Evolutionary conservation across 306 rosid genomes (phyloP).

Genomic region (Senna siamea): DNA sequence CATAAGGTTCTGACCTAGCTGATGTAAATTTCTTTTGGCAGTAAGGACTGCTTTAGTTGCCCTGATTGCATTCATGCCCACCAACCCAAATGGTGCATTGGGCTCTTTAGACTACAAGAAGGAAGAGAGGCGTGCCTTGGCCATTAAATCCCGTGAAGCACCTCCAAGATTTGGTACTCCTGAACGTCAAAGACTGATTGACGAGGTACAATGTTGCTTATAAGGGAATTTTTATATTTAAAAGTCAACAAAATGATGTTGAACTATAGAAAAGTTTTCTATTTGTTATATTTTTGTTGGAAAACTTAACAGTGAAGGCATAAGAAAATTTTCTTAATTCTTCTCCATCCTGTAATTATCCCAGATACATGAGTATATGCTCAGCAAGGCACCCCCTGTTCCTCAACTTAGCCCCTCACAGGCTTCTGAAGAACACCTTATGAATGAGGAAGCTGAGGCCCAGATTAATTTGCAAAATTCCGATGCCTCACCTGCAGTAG

Average conservation of each 20-base stretch:
- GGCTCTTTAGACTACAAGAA: conserved; percentile 93
- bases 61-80: conserved; percentile 95
- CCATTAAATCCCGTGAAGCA: conserved; percentile 82
- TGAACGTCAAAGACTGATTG: conserved; percentile 85
- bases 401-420: conserved; percentile 59
- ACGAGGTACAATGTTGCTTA: conserved; percentile 47
- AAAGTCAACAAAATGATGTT: too few relatives aligned
- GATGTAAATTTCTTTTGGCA: conserved; percentile 45
- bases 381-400: conserved; percentile 74
- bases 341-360: conserved; percentile 5
- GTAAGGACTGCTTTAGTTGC: conserved; percentile 98
- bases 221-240: too few relatives aligned
- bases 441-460: conserved; percentile 47
- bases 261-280: background rate
- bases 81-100: conserved; percentile 91
- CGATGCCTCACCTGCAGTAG: conserved; percentile 45
- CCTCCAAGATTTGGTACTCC: conserved; percentile 78
- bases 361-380: conserved; percentile 87
- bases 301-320: background rate
- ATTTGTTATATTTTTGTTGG: conserved; percentile 4
- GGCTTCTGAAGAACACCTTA: conserved; percentile 52
- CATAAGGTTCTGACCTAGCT: conserved; percentile 33
- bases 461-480: conserved; percentile 42
- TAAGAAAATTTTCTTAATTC: background rate
- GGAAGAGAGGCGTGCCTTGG: conserved; percentile 82